Percentiles rank a stretch among this genome's conserved stretches.
Conservation (phyloP, 2,329 filamentous ascomycete genomes). For the Colletotrichum lini region DNA sequence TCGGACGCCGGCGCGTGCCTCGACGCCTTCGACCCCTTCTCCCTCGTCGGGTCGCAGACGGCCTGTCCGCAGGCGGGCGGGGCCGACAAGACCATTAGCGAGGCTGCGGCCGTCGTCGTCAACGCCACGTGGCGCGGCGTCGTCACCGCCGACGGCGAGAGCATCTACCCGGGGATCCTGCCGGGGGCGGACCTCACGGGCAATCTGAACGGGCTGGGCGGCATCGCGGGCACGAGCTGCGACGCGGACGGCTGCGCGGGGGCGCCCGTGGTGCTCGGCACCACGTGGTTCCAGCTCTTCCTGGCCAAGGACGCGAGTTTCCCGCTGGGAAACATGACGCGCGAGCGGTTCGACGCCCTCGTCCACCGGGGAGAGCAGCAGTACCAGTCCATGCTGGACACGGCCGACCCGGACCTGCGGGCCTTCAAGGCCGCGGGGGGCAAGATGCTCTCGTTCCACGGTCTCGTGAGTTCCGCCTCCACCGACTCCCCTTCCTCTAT, state of each 20-base stretch:
- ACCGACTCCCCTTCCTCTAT: too few species aligned
- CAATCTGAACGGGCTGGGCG: too few species aligned
- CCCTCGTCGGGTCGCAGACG: constrained; percentile 32
- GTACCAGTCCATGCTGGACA: constrained; percentile 10
- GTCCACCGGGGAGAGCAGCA: constrained; percentile 1
- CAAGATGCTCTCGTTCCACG: constrained; percentile 50
- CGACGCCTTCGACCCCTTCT: constrained; percentile 45
- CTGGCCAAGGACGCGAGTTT: too few species aligned
- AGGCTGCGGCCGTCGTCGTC: not conserved
- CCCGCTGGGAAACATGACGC: too few species aligned
- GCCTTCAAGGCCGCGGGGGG: constrained; percentile 56
- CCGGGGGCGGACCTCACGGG: not conserved
- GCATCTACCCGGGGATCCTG: not conserved
- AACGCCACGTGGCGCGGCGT: constrained; percentile 4
- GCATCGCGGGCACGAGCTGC: not conserved
- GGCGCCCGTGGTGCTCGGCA: not conserved
- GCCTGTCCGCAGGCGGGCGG: not conserved
- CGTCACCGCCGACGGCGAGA: constrained; percentile 4
- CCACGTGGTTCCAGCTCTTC: too few species aligned
- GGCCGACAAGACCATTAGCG: not conserved
- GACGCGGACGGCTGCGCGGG: constrained; percentile 4
- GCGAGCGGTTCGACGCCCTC: not conserved
- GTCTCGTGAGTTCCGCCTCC: too few species aligned
- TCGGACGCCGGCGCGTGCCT: constrained; percentile 23
- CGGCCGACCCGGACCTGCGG: constrained; percentile 46